Conservation (phyloP, 768 basidiomycete genomes). For the Suillus decipiens region DNA sequence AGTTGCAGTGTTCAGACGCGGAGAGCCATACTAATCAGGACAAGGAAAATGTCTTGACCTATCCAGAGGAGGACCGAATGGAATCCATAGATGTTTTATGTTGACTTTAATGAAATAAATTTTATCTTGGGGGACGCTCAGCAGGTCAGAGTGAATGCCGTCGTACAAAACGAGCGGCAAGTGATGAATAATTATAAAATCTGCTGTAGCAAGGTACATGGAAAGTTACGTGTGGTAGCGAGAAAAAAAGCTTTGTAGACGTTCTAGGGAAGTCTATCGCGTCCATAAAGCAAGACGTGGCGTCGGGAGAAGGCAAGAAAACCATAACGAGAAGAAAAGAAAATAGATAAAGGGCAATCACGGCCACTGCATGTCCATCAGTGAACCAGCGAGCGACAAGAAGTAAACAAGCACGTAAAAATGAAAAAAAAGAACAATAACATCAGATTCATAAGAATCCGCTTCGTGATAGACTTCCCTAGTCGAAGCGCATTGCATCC, state of each 20-base stretch:
- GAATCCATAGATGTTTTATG: conserved; percentile 1
- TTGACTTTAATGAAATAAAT: neutral
- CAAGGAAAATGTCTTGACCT: neutral
- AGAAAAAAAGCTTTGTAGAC: neutral
- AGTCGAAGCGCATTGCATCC: conserved; percentile 27
- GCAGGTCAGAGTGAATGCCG: neutral
- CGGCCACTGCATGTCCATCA: conserved; percentile 1
- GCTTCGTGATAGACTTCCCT: conserved; percentile 9
- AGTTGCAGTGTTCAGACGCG: neutral
- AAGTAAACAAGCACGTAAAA: conserved; percentile 2
- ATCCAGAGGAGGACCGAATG: neutral
- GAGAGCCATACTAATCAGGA: neutral
- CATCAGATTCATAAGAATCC: conserved; percentile 5
- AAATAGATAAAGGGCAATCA: conserved; percentile 1
- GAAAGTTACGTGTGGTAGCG: neutral
- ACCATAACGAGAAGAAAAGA: neutral
- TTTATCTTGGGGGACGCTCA: neutral
- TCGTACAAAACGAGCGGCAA: neutral
- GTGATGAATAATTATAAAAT: conserved; percentile 2
- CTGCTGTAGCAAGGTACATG: neutral
- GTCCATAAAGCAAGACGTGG: neutral
- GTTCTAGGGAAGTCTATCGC: conserved; percentile 3
- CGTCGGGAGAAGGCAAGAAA: neutral
- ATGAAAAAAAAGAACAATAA: neutral
- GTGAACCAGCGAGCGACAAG: conserved; percentile 5